phyloP scores from a whole-genome alignment of 306 rosid species.

The Mucuna pruriens region DNA sequence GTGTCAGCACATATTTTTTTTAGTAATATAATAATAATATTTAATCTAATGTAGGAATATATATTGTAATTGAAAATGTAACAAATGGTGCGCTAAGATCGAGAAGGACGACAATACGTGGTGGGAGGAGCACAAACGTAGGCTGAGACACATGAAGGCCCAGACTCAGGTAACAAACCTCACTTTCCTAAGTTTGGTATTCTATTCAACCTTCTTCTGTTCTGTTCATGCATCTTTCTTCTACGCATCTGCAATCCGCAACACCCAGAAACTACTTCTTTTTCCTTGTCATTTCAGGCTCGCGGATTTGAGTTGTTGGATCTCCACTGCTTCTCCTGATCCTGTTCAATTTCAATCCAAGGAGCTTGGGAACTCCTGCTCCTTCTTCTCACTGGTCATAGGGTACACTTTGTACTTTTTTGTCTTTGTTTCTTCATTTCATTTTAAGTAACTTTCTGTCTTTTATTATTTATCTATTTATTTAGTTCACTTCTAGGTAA shows the following conservation, averaged over 20 bases:
- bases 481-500: background rate
- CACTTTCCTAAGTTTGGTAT: conserved; percentile 29
- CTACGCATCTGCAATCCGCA: conserved; percentile 5
- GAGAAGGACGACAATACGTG: conserved; percentile 51
- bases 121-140: conserved; percentile 64
- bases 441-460: background rate
- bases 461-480: background rate
- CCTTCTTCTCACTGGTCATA: conserved; percentile 10
- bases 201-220: background rate
- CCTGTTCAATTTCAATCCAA: conserved; percentile 1
- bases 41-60: background rate
- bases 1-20: too few species aligned
- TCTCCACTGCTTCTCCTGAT: conserved; percentile 30
- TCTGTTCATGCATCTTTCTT: background rate
- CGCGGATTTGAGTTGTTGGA: conserved; percentile 2
- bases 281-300: background rate
- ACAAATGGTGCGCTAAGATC: conserved; percentile 16
- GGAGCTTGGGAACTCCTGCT: conserved; percentile 45
- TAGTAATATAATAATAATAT: background rate
- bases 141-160: conserved; percentile 34
- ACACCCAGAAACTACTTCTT: background rate
- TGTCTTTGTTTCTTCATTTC: conserved; percentile 12
- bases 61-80: background rate
- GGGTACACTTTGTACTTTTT: conserved; percentile 20
- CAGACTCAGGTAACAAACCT: conserved; percentile 31